Evolutionary conservation across 176 grass and related monocot genomes (phyloP), one percentile per base, ranked within the genome.

Genomic region (Otatea glauca): DNA sequence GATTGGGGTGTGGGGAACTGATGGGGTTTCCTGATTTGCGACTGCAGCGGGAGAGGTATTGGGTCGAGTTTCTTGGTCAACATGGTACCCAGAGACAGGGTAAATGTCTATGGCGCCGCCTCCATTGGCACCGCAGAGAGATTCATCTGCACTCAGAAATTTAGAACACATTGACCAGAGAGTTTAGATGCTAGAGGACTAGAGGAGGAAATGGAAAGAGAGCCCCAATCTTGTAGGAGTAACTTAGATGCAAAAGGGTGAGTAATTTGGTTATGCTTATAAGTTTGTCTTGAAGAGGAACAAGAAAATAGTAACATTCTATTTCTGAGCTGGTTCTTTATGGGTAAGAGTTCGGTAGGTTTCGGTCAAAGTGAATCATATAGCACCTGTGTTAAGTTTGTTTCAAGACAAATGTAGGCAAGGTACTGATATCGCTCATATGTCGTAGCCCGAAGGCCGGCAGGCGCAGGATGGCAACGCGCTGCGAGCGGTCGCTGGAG

Each of bases 71-170:
- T 66, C 10, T 18, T 41, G 70, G 67, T 56, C 56, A 1, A 16
- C 37, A 90, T 90, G 89, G 80, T 90, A 74, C 89, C 89, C 42
- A 83, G 74, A 53, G 84, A 83, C 18, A 43, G 41, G 51, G 80
- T 45, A 20, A 65, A 90, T 39, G 78, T 45, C 42, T 11, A 12
- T 38, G 39, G 7, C 21, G 8, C 21, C 21, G 2, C 21, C 21
- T 60, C 58, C 5, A 11, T 3, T n/a, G 18, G 77, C 32, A 6
- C 47, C 62, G 10, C 3, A 15, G 56, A 70, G 78, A 43, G 27
- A 13, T 7, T 62, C 18, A 45, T 58, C 34, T 34, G 34, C 34
- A 34, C 34, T 34, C 34, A 34, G 34, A 2, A 34, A 34, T 34
- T 34, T 34, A 34, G 34, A 34, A 34, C 34, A 34, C 34, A 1